Conservation (phyloP, 495 filamentous ascomycete species). For the Chaetomium fimeti region DNA sequence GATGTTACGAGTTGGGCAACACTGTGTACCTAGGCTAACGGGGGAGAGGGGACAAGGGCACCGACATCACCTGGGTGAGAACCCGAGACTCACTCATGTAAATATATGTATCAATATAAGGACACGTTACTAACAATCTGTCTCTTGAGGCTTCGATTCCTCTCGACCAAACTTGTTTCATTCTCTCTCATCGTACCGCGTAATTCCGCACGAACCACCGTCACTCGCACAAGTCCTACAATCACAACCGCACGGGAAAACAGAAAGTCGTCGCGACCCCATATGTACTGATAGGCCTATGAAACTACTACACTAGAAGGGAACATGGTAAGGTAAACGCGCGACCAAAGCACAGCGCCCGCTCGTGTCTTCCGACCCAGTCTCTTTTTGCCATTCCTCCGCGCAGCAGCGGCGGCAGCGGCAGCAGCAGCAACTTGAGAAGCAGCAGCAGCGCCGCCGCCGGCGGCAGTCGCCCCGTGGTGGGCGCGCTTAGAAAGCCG, state of each 20-base stretch:
- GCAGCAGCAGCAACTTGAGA: neutral
- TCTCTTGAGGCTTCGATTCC: too few species aligned
- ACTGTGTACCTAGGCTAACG: neutral
- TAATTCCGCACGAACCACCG: neutral
- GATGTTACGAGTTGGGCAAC: too few species aligned
- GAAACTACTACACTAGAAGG: constrained; percentile 17
- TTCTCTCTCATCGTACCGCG: too few species aligned
- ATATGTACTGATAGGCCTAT: constrained; percentile 14
- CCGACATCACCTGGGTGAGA: neutral
- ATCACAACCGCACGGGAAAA: neutral
- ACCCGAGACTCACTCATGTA: neutral
- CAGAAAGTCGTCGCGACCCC: neutral
- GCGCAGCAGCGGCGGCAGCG: too few species aligned
- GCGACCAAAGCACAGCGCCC: neutral
- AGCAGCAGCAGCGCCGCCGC: neutral
- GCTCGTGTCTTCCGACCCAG: neutral
- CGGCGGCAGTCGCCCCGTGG: too few species aligned
- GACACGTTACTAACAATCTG: too few species aligned
- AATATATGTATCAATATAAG: constrained; percentile 11
- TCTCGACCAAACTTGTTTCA: too few species aligned
- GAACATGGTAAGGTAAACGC: constrained; percentile 1
- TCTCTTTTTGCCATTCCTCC: neutral
- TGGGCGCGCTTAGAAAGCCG: constrained; percentile 41
- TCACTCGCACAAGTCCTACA: neutral
- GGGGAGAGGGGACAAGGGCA: neutral